Evolutionary conservation across 306 rosid genomes (phyloP).

Genomic region (Pyrus betulifolia): DNA sequence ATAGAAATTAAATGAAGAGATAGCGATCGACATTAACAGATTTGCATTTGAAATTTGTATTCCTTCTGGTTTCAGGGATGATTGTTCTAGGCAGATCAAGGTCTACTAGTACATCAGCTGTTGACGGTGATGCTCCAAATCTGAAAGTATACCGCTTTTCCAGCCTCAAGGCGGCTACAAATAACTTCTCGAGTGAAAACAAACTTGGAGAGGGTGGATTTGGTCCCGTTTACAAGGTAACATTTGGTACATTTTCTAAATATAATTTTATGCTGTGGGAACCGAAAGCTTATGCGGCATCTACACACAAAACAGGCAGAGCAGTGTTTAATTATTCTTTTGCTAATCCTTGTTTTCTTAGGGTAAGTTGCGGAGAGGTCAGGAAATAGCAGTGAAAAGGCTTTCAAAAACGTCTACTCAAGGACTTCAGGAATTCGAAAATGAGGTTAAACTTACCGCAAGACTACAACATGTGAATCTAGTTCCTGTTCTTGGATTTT

Average conservation of each 20-base stretch:
- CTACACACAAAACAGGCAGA: too few species aligned
- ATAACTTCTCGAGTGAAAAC: constrained; percentile 23
- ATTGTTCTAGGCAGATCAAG: not conserved
- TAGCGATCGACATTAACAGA: too few species aligned
- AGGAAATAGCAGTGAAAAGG: constrained; percentile 40
- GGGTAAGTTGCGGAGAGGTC: constrained; percentile 22
- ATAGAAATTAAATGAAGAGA: too few species aligned
- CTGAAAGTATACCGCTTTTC: constrained; percentile 22
- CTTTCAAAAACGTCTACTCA: constrained; percentile 39
- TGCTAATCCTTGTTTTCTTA: not conserved
- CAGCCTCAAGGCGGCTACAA: constrained; percentile 21
- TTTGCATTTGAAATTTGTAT: not conserved
- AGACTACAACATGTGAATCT: constrained; percentile 46
- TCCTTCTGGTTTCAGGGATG: constrained; percentile 1
- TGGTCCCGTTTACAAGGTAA: constrained; percentile 33
- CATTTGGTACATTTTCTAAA: not conserved
- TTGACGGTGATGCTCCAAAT: constrained; percentile 5
- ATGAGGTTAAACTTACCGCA: constrained; percentile 40
- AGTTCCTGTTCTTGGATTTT: constrained; percentile 36
- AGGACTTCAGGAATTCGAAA: constrained; percentile 42
- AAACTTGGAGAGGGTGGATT: constrained; percentile 39
- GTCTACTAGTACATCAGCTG: not conserved
- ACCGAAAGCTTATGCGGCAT: too few species aligned
- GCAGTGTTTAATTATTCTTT: too few species aligned
- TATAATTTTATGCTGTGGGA: too few species aligned